Evolutionary conservation across 2,329 filamentous ascomycete species (phyloP).

Genomic region (Bertia moriformis): DNA sequence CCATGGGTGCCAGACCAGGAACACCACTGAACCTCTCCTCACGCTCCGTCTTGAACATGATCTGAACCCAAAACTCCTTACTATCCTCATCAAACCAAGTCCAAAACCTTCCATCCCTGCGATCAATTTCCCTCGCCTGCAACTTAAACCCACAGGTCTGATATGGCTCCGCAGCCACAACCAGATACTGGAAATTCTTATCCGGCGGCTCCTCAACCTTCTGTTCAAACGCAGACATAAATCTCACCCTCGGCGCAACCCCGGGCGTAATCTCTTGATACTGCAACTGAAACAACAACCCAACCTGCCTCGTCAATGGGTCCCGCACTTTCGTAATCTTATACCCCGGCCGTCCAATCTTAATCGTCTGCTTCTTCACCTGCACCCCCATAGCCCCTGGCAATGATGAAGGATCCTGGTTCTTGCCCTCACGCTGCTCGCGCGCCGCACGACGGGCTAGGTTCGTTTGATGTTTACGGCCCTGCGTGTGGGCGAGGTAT

Average conservation of each 20-base stretch:
- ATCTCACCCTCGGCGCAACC: slow-evolving; percentile 69
- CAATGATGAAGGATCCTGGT: slow-evolving; percentile 46
- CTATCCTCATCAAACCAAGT: slow-evolving; percentile 89
- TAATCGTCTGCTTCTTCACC: slow-evolving; percentile 66
- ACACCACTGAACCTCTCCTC: slow-evolving; percentile 72
- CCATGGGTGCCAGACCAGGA: slow-evolving; percentile 35
- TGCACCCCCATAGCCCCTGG: slow-evolving; percentile 58
- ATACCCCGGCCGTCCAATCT: slow-evolving; percentile 92
- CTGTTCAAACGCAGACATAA: slow-evolving; percentile 97
- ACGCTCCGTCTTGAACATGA: slow-evolving; percentile 96
- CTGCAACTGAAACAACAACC: slow-evolving; percentile 87
- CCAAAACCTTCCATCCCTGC: slow-evolving; percentile 76
- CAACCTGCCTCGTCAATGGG: slow-evolving; percentile 73
- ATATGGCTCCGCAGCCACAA: slow-evolving; percentile 93
- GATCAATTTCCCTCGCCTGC: slow-evolving; percentile 82
- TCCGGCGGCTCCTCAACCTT: slow-evolving; percentile 87
- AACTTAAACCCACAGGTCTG: slow-evolving; percentile 96
- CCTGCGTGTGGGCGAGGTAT: slow-evolving; percentile 95
- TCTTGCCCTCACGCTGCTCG: slow-evolving; percentile 65
- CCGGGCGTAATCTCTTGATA: slow-evolving; percentile 77
- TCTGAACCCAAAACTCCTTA: slow-evolving; percentile 94
- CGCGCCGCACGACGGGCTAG: slow-evolving; percentile 88
- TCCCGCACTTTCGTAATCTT: slow-evolving; percentile 95
- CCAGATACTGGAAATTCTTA: slow-evolving; percentile 83
- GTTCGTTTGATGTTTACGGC: slow-evolving; percentile 97